Evolutionary conservation across 179 eudicot species (phyloP).

Genomic region (Camellia oleifera): DNA sequence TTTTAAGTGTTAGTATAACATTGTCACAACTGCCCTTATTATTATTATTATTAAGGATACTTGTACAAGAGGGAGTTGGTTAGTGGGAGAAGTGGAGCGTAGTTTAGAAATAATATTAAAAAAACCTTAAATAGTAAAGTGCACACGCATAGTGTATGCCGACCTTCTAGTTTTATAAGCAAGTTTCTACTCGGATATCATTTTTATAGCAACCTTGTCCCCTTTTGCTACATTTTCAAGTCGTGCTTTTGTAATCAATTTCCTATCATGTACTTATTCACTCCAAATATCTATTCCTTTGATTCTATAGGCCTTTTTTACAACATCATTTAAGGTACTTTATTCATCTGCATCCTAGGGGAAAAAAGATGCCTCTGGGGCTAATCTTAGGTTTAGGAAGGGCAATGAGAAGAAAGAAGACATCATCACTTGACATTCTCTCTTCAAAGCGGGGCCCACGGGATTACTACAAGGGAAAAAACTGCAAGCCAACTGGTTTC

Average conservation of each 20-base stretch:
- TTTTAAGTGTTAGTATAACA: no score
- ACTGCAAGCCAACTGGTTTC: conserved; percentile 17
- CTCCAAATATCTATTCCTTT: neutral
- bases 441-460: conserved; percentile 76
- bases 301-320: neutral
- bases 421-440: conserved; percentile 83
- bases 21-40: no score
- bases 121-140: no score
- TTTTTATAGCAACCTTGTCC: neutral
- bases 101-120: no score
- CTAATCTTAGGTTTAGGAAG: conserved; percentile 73
- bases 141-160: no score
- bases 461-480: conserved; percentile 55
- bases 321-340: neutral
- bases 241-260: neutral
- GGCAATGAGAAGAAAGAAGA: conserved; percentile 69
- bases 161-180: neutral
- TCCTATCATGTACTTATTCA: neutral
- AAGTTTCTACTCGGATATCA: neutral
- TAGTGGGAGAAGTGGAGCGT: no score
- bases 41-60: no score
- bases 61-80: no score
- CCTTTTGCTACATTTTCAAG: neutral
- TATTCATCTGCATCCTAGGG: neutral
- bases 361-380: conserved; percentile 68